These are phyloP conservation scores for Platanthera guangdongensis DNA, from an alignment of 106 monocot genomes.

Conservation along the genomic window DNA sequence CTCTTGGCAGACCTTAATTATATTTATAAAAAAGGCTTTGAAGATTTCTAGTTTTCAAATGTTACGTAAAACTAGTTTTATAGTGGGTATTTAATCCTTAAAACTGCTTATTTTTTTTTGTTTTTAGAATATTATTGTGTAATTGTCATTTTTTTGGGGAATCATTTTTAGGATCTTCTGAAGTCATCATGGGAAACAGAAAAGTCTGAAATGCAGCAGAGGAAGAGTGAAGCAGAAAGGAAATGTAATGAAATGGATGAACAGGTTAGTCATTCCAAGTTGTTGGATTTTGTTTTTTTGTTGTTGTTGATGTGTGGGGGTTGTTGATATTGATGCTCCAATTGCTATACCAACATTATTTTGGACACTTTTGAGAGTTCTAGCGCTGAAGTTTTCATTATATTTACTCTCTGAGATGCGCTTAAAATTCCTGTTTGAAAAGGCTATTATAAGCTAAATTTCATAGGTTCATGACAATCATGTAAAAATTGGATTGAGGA, in stretches of 20 bases:
- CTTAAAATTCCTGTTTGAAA: background rate
- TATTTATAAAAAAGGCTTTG: background rate
- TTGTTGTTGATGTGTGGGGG: background rate
- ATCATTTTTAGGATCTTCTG: constrained; percentile 39
- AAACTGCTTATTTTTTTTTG: background rate
- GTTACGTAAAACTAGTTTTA: background rate
- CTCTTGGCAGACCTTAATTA: background rate
- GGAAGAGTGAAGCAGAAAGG: constrained; percentile 49
- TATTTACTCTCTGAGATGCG: background rate
- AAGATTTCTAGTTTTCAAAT: background rate
- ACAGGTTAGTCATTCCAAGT: constrained; percentile 37
- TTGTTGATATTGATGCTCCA: background rate
- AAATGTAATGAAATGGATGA: constrained; percentile 76
- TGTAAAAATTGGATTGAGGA: background rate
- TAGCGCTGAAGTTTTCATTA: background rate
- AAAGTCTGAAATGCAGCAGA: constrained; percentile 31
- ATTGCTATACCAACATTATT: background rate
- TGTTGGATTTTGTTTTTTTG: background rate
- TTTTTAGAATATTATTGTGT: too few species aligned
- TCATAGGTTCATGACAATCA: background rate
- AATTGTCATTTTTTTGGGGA: background rate
- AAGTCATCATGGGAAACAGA: constrained; percentile 60
- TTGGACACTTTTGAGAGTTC: background rate
- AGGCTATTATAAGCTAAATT: background rate
- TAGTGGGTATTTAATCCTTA: background rate